Percentiles rank a stretch among this genome's conserved stretches.
Conservation (phyloP, 768 basidiomycete genomes). For the Symmetrospora coprosmae region DNA sequence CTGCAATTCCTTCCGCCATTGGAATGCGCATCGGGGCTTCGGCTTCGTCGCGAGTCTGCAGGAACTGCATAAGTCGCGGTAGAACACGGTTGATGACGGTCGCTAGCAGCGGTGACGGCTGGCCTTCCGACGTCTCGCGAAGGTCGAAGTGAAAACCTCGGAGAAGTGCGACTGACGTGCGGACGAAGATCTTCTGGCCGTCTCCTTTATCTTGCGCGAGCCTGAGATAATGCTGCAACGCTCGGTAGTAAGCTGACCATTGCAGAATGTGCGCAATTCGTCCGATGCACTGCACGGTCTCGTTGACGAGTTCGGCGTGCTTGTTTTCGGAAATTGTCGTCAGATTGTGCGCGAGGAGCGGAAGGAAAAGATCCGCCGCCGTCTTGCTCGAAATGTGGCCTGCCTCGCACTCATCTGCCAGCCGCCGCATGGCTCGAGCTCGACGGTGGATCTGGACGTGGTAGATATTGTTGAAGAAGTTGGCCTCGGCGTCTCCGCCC, state of each 20-base stretch:
- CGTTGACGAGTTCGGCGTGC: conserved; percentile 79
- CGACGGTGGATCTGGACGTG: conserved; percentile 88
- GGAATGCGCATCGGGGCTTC: conserved; percentile 81
- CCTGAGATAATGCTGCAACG: conserved; percentile 69
- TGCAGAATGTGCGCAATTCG: conserved; percentile 58
- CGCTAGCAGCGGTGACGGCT: conserved; percentile 25
- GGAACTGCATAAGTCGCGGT: conserved; percentile 60
- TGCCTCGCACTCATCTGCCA: conserved; percentile 46
- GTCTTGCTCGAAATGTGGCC: conserved; percentile 54
- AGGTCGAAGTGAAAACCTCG: conserved; percentile 86
- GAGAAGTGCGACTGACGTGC: conserved; percentile 65
- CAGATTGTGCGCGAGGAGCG: conserved; percentile 45
- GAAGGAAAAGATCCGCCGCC: conserved; percentile 68
- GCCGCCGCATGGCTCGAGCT: conserved; percentile 66
- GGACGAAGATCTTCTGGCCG: conserved; percentile 58
- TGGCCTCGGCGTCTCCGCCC: conserved; percentile 80
- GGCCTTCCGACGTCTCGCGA: conserved; percentile 39
- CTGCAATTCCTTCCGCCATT: conserved; percentile 68
- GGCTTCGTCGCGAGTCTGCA: conserved; percentile 67
- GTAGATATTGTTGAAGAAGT: conserved; percentile 89
- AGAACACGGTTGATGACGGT: conserved; percentile 57
- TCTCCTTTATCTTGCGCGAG: conserved; percentile 39
- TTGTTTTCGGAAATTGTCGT: conserved; percentile 34
- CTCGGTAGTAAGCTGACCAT: conserved; percentile 69
- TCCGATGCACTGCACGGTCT: conserved; percentile 68